Conservation (phyloP, 306 rosid species). For the Hippophae tibetana region DNA sequence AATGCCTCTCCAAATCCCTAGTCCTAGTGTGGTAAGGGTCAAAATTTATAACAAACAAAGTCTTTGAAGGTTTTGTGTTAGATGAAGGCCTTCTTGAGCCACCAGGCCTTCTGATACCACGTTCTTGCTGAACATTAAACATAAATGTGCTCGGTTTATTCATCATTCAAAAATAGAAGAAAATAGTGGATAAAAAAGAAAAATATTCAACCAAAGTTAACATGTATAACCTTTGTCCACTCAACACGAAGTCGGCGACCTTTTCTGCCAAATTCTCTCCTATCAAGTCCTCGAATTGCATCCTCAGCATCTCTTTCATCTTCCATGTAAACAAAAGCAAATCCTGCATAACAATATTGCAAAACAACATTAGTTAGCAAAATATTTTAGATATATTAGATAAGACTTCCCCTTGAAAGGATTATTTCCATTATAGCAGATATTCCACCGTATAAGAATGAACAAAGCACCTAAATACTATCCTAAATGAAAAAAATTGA, state of each 20-base stretch:
- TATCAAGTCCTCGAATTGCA: constrained; percentile 78
- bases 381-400: background rate
- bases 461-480: no score
- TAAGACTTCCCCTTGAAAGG: no score
- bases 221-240: constrained; percentile 56
- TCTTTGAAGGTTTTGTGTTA: constrained; percentile 52
- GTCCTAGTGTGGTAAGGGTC: constrained; percentile 74
- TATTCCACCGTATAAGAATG: no score
- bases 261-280: constrained; percentile 80
- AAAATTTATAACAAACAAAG: constrained; percentile 73
- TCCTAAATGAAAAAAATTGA: no score
- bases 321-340: constrained; percentile 82
- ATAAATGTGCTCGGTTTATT: constrained; percentile 5
- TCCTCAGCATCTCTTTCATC: constrained; percentile 80
- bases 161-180: constrained; percentile 9
- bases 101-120: constrained; percentile 52
- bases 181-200: background rate
- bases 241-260: constrained; percentile 75
- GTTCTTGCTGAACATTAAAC: constrained; percentile 56
- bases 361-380: constrained; percentile 1
- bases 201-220: constrained; percentile 1
- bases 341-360: constrained; percentile 36
- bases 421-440: no score
- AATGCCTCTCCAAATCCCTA: constrained; percentile 79
- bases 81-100: constrained; percentile 56